Base-by-base conservation (phyloP, 192 early-diverging fungal species). In the Phycomyces blakesleeanus region DNA sequence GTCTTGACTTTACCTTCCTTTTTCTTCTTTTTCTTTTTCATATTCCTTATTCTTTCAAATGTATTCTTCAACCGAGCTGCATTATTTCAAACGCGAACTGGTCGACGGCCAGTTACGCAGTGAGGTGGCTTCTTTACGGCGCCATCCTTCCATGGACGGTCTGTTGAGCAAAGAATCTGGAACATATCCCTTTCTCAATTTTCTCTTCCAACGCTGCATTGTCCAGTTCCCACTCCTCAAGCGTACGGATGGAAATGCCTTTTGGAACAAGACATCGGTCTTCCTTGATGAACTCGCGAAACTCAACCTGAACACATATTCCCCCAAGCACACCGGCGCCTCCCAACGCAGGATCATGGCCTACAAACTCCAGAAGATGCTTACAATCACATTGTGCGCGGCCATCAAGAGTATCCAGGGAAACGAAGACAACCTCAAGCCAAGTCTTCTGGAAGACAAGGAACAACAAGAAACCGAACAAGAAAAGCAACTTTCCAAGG, bases 81-180 rank as follows among this genome's bases (percentile, higher is more conserved):
- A 85, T 61, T 85, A 85, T 53, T 68, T 82, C 25, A 85, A 85
- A 41, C 69, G 75, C 39, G 78, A 80, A 26, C 68, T 85, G 27
- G 63, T 85, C 14, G 66, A 78, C 3, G 49, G 66, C 6, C 75
- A 82, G 60, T 69, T 85, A 22, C 60, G 78, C 5, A 66, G 65
- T 25, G 83, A 85, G 39, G 34, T 80, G 12, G 57, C 11, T 37
- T 62, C 44, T 51, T 72, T 51, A 44, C 44, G 59, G 29, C 57
- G 55, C 55, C 16, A 67, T 52, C 14, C 59, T 62, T 51, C 64
- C 44, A 25, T 78, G 56, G 50, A 51, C 60, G 63, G 64, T 53
- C 50, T 47, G 6, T n/a, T 51, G 24, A 55, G 73, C 14, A 59
- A 67, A 38, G 20, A 57, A 0, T 6, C 64, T 12, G 68, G 74